Percentiles rank a stretch among this genome's conserved stretches.
These are phyloP conservation scores for Dissoconium aciculare DNA, from an alignment of 2,329 filamentous ascomycete genomes.

Conservation along the genomic window DNA sequence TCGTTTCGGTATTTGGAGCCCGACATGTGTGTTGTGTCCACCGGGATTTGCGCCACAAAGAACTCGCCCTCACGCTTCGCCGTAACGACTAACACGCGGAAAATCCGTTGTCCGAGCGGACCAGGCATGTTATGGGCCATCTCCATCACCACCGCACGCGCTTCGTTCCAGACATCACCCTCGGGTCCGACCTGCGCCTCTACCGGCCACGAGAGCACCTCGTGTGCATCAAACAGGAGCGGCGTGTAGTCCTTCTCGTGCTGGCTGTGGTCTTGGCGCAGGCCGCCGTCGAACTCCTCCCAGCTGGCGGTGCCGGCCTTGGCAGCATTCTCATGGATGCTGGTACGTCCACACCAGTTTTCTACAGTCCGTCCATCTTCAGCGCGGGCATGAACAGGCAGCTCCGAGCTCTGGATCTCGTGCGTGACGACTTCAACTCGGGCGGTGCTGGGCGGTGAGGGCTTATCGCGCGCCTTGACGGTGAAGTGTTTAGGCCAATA, in stretches of 20 bases:
- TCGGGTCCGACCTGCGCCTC: constrained; percentile 13
- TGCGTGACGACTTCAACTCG: constrained; percentile 41
- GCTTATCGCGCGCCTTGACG: constrained; percentile 33
- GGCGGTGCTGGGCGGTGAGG: constrained; percentile 35
- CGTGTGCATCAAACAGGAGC: constrained; percentile 35
- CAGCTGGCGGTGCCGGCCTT: constrained; percentile 43
- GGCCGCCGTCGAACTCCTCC: constrained; percentile 46
- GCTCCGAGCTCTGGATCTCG: constrained; percentile 32
- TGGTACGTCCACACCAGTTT: constrained; percentile 50
- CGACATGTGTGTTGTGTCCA: constrained; percentile 23
- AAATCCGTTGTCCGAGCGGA: constrained; percentile 49
- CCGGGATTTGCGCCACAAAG: constrained; percentile 26
- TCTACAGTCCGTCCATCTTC: constrained; percentile 34
- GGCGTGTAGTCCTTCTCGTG: constrained; percentile 47
- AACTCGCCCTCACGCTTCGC: constrained; percentile 20
- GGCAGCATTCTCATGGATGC: constrained; percentile 42
- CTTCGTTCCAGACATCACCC: constrained; percentile 20
- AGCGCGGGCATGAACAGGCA: constrained; percentile 17
- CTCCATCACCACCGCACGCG: constrained; percentile 39
- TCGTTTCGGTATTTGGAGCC: constrained; percentile 21
- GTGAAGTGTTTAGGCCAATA: constrained; percentile 42
- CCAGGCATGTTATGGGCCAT: constrained; percentile 50
- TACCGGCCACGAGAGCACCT: constrained; percentile 30
- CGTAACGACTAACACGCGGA: constrained; percentile 51
- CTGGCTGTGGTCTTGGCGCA: constrained; percentile 44